Conservation (phyloP, 805 yeast genomes). For the Starmerella tilneyi region DNA sequence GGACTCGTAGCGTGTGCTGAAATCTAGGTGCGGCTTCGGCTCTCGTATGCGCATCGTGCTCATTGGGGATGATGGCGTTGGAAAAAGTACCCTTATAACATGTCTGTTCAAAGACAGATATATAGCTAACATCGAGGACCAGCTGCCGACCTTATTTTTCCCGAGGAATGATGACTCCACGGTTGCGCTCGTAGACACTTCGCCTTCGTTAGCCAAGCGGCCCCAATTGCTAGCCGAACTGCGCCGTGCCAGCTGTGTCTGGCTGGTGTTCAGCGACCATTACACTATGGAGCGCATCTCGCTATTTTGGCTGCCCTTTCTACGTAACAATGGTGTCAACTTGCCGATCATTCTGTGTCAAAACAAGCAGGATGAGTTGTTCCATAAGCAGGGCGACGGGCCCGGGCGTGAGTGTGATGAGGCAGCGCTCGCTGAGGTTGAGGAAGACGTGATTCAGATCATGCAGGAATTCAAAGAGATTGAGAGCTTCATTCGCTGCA, state of each 20-base stretch:
- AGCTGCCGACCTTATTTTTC: conserved; percentile 73
- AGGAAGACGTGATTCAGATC: conserved; percentile 75
- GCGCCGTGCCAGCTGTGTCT: conserved; percentile 76
- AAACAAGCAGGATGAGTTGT: conserved; percentile 42
- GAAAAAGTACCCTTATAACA: conserved; percentile 50
- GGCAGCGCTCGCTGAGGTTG: conserved; percentile 33
- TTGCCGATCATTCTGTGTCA: conserved; percentile 86
- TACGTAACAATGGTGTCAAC: conserved; percentile 87
- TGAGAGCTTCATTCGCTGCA: conserved; percentile 80
- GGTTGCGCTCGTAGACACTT: conserved; percentile 72
- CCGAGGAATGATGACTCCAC: conserved; percentile 54
- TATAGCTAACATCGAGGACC: conserved; percentile 64
- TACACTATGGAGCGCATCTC: conserved; percentile 89
- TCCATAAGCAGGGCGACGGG: conserved; percentile 33
- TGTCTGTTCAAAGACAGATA: conserved; percentile 73
- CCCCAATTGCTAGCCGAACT: conserved; percentile 56
- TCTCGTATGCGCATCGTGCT: conserved; percentile 67
- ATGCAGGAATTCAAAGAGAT: conserved; percentile 87
- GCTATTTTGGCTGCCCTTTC: conserved; percentile 87
- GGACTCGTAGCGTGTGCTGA: too few relatives aligned
- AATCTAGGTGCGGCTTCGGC: too few relatives aligned
- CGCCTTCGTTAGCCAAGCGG: conserved; percentile 48
- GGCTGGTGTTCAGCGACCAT: conserved; percentile 91
- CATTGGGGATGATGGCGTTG: conserved; percentile 78
- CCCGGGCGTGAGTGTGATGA: conserved; percentile 13